These are phyloP conservation scores for Fusarium siculi DNA, from an alignment of 2,329 filamentous ascomycete genomes.

Conservation along the genomic window DNA sequence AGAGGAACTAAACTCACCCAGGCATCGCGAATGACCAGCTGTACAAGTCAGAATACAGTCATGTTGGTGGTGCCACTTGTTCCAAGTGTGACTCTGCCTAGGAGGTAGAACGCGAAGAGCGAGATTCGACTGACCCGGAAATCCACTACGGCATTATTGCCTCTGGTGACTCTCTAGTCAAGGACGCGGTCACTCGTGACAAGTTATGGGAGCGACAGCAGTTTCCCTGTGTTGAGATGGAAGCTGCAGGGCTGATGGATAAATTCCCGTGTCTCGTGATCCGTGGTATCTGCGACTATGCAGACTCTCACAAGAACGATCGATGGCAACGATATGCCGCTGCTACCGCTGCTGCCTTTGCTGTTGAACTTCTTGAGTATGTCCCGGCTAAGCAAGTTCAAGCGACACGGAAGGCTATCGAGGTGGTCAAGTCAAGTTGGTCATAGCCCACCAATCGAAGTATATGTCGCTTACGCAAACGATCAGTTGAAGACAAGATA, in stretches of 20 bases:
- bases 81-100: no score
- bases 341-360: not conserved
- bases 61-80: no score
- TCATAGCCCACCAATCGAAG: not conserved
- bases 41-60: no score
- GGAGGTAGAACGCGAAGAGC: no score
- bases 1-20: no score
- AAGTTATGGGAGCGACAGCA: no score
- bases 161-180: no score
- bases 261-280: not conserved
- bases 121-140: no score
- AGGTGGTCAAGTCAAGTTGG: not conserved
- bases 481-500: not conserved
- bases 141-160: no score
- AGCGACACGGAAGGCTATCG: slow-evolving; percentile 68
- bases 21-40: no score
- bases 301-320: not conserved
- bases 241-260: not conserved
- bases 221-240: no score
- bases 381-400: slow-evolving; percentile 56
- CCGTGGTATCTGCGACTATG: not conserved
- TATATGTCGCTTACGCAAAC: rapidly evolving
- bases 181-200: no score
- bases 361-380: not conserved
- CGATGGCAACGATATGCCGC: not conserved